Base-by-base conservation (phyloP, 148 eudicot species). In the Nepenthes gracilis region DNA sequence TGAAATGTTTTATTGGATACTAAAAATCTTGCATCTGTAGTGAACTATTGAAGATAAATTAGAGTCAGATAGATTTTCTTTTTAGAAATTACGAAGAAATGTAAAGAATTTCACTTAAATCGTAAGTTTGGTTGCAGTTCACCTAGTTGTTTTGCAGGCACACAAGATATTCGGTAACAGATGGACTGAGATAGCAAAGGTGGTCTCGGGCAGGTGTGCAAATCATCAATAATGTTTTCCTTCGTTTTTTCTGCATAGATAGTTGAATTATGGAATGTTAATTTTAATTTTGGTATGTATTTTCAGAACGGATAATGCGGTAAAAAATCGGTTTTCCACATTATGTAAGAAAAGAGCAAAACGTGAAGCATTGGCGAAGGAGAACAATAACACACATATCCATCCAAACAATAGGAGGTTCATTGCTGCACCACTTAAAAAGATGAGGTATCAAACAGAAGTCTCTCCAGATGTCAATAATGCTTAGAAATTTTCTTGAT, bases 151-250 rank as follows among this genome's bases (percentile, higher is more conserved):
- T 69, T 37, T 82, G 77, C 88, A 92, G 97, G 96, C 97, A 43
- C 97, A 92, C 58, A 85, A 82, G 80, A 74, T 83, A 60, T 92
- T 75, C 76, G 97, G 97, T 37, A 92, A 92, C 72, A 80, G 90
- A 79, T 92, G 97, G 97, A 92, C 97, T 64, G 97, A 88, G 68
- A 92, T 92, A 68, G 97, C 97, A 32, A 92, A 92, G 82, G 96
- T 92, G 64, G 97, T 92, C 58, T 88, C 97, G 2, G 97, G 97
- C 57, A 80, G 97, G 97, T 92, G 80, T 58, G 61, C 45, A 6
- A 52, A 65, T 36, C 14, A 1, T 52, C 15, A 4, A 6, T 12
- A 11, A 13, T 12, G 15, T n/a, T 13, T 32, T 52, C n/a, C 14
- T 5, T 34, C 15, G 61, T 57, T 10, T 2, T 5, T 40, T 11